phyloP scores from a whole-genome alignment of 345 rosid genomes.

The Euphorbia lathyris region DNA sequence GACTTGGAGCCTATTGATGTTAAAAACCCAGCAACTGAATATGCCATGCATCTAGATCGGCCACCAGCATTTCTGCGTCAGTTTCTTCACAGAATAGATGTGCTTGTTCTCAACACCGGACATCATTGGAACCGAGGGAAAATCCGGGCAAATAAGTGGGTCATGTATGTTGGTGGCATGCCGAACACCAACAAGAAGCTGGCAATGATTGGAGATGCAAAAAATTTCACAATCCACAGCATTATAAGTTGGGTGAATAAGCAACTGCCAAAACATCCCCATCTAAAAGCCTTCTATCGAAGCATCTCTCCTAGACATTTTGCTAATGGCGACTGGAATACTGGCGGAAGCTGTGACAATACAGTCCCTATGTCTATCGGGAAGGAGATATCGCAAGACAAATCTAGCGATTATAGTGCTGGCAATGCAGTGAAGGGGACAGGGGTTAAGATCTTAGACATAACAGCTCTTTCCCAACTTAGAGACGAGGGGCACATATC shows the following conservation, averaged over 20 bases:
- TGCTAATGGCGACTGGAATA: conserved; percentile 81
- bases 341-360: conserved; percentile 80
- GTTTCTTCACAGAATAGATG: conserved; percentile 52
- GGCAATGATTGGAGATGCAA: conserved; percentile 57
- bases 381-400: conserved; percentile 61
- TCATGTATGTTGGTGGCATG: conserved; percentile 60
- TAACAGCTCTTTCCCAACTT: conserved; percentile 60
- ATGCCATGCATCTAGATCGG: conserved; percentile 83
- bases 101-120: conserved; percentile 75
- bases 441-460: conserved; percentile 62
- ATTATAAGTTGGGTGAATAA: conserved; percentile 63
- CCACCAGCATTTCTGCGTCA: conserved; percentile 65
- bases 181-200: conserved; percentile 53
- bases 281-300: conserved; percentile 58
- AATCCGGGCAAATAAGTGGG: conserved; percentile 62
- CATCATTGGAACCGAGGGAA: conserved; percentile 88
- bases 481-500: conserved; percentile 89
- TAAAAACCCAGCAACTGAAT: conserved; percentile 43
- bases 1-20: conserved; percentile 56
- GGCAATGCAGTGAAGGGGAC: conserved; percentile 60
- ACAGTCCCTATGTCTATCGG: conserved; percentile 72
- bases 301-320: conserved; percentile 85
- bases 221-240: conserved; percentile 68
- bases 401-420: conserved; percentile 58
- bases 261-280: conserved; percentile 56